These are phyloP conservation scores for Coemansia umbellata DNA, from an alignment of 192 early-diverging fungal species.

Conservation along the genomic window DNA sequence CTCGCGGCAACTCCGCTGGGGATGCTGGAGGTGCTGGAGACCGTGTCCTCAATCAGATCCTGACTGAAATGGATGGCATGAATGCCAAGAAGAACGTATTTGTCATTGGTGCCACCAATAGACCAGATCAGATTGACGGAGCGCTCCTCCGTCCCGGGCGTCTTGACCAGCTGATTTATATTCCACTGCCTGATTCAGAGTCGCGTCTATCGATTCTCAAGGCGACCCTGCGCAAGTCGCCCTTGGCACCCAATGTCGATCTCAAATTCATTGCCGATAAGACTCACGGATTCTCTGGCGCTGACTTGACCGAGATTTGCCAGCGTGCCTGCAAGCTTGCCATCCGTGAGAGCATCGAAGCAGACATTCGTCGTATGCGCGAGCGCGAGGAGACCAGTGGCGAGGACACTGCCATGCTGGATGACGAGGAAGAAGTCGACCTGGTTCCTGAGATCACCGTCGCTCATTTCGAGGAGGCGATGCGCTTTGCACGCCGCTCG, in stretches of 20 bases:
- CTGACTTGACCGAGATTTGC: conserved; percentile 98
- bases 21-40: conserved; percentile 93
- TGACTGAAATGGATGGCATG: conserved; percentile 99
- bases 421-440: conserved; percentile 72
- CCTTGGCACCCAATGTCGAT: conserved; percentile 75
- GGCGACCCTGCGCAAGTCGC: conserved; percentile 92
- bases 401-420: conserved; percentile 70
- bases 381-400: conserved; percentile 69
- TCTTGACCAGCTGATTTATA: conserved; percentile 98
- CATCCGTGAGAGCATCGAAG: conserved; percentile 93
- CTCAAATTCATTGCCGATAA: conserved; percentile 80
- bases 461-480: conserved; percentile 98
- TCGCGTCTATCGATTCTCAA: conserved; percentile 82
- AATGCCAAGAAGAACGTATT: conserved; percentile 99
- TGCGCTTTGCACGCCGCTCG: conserved; percentile 94
- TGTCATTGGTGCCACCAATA: conserved; percentile 98
- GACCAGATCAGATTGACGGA: conserved; percentile 97
- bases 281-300: conserved; percentile 94
- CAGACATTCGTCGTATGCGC: conserved; percentile 72
- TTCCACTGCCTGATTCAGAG: conserved; percentile 85
- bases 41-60: conserved; percentile 97
- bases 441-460: conserved; percentile 87
- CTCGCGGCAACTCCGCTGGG: conserved; percentile 74
- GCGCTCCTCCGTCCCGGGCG: conserved; percentile 97
- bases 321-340: conserved; percentile 96